Evolutionary conservation across 495 filamentous ascomycete genomes (phyloP), one percentile per base, ranked within the genome.

Genomic region (Cercophora newfieldiana): DNA sequence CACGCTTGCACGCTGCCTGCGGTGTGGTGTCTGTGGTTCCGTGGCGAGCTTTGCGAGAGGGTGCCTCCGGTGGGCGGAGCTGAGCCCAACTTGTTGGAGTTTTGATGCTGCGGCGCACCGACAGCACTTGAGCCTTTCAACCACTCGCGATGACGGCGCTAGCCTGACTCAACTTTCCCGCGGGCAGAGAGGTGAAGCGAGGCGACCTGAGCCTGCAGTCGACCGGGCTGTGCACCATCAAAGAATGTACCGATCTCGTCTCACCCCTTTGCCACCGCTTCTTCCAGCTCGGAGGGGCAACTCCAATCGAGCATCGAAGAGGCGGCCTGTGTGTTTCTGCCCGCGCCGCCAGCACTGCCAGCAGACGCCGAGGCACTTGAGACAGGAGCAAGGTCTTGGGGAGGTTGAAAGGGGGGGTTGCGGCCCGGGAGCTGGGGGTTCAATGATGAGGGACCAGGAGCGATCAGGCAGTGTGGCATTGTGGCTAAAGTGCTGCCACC

Each of bases 71-170:
- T 69, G 50, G 66, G 64, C 65, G 71, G 69, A 71, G 69, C 66
- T 55, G 50, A 53, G 24, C 31, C 44, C 61, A 65, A 58, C 61
- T 33, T 33, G 19, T 60, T 48, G 47, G 25, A 64, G 28, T 63
- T 19, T 37, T 44, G 53, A 59, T 33, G 54, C 69, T 59, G 67
- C 61, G 25, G 54, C 68, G 60, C 59, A 56, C 65, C 50, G 63
- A 66, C 59, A 37, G 65, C 50, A 49, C 58, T 59, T 63, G 19
- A 51, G 5, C 22, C 60, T n/a, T n/a, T 51, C 26, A 51, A 50
- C 29, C 59, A 63, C 61, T 66, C 65, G 65, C 68, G 63, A 69
- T 66, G 67, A 69, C 71, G 67, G 72, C 67, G 68, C 68, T 73
- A 66, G 66, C 68, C 71, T 69, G 64, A 69, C 61, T 69, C 70